Percentiles rank a stretch among this genome's conserved stretches.
Conservation (phyloP, 2,329 filamentous ascomycete genomes). For the Paradendryphiella salina region DNA sequence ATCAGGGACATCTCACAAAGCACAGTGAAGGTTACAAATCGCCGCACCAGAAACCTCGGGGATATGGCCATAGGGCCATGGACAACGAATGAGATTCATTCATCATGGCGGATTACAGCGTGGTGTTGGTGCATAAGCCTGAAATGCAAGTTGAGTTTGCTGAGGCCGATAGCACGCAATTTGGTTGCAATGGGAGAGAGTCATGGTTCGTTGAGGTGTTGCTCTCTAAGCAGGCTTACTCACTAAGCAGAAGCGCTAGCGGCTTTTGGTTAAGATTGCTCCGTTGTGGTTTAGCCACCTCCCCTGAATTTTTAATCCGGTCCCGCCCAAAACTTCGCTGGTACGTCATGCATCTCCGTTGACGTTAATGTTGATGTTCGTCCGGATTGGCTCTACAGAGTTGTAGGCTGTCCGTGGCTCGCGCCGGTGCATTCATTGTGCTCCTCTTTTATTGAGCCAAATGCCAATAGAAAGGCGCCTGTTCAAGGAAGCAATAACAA, state of each 20-base stretch:
- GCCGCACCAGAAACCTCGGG: background rate
- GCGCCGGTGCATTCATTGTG: no score
- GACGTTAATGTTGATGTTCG: background rate
- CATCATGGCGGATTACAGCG: background rate
- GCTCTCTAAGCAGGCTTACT: background rate
- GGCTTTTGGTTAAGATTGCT: background rate
- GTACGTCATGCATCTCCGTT: no score
- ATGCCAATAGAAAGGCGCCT: no score
- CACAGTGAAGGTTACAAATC: background rate
- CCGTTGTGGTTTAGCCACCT: background rate
- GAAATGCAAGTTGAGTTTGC: background rate
- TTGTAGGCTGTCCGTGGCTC: background rate
- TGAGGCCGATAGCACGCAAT: background rate
- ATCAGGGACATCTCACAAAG: constrained; percentile 3
- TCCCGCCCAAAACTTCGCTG: background rate
- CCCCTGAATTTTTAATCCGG: background rate
- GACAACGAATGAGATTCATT: background rate
- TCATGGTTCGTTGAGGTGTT: background rate
- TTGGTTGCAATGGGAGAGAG: background rate
- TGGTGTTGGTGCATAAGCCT: background rate
- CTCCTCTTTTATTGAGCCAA: no score
- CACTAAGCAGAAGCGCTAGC: background rate
- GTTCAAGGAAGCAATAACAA: no score
- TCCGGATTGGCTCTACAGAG: background rate
- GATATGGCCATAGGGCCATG: background rate